Evolutionary conservation across 2,329 filamentous ascomycete genomes (phyloP).

Genomic region (Colletotrichum sp.): DNA sequence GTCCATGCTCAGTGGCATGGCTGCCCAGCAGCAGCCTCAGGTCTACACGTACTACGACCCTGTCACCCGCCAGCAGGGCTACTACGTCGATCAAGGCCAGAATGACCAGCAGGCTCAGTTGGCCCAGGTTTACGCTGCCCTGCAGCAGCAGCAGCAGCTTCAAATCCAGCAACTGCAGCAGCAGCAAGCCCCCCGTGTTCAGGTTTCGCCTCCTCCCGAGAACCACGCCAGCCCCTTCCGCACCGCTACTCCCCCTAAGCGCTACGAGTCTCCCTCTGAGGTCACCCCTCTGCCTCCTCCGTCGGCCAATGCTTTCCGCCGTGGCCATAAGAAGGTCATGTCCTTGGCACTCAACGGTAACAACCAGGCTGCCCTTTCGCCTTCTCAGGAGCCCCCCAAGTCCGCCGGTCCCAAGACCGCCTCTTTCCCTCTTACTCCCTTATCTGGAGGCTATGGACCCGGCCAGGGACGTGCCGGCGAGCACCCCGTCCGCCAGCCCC

Average conservation of each 20-base stretch:
- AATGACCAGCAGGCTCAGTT: constrained; percentile 44
- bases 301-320: constrained; percentile 90
- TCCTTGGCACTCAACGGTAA: constrained; percentile 71
- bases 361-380: constrained; percentile 45
- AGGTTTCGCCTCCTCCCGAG: constrained; percentile 81
- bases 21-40: constrained; percentile 74
- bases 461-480: constrained; percentile 93
- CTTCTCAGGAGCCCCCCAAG: constrained; percentile 52
- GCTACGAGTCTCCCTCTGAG: constrained; percentile 73
- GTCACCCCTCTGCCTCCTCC: constrained; percentile 79
- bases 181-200: constrained; percentile 71
- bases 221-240: constrained; percentile 57
- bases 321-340: constrained; percentile 88
- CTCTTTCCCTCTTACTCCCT: constrained; percentile 79
- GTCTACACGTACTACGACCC: constrained; percentile 87
- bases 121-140: not conserved
- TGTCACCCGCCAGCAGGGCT: constrained; percentile 81
- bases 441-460: constrained; percentile 87
- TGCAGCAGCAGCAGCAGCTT: constrained; percentile 43
- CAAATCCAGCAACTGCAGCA: constrained; percentile 58
- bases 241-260: constrained; percentile 70
- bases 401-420: constrained; percentile 78
- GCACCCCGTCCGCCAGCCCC: constrained; percentile 91
- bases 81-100: constrained; percentile 74
- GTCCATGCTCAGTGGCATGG: constrained; percentile 26